Base-by-base conservation (phyloP, 148 eudicot genomes). In the Simmondsia chinensis region DNA sequence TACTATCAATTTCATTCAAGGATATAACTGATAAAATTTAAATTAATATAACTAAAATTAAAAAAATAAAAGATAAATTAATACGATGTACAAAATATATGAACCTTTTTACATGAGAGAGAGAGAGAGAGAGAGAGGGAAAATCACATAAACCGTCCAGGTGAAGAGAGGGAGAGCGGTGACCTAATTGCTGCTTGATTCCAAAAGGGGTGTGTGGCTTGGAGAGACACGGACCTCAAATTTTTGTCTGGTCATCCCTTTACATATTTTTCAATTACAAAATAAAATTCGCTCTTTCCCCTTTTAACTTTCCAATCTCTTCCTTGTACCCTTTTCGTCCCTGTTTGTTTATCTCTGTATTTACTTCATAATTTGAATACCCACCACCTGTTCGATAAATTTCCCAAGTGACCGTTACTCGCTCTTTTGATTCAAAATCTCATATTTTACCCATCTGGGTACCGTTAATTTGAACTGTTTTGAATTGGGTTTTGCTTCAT, bases 181-280 rank as follows among this genome's bases (percentile, higher is more conserved):
- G 9, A 50, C n/a, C 35, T 25, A 56, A 56, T 30, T 10, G 37
- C 43, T 15, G 16, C 10, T 35, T 7, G 6, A 7, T 18, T 28
- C 16, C 50, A 19, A 16, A 18, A 29, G 31, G 8, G 11, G 48
- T 36, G 10, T 17, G 4, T 6, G 4, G 11, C 39, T 41, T 65
- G 61, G 63, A 52, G 8, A 29, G 31, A 51, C 73, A 57, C 59
- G 20, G 61, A 61, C 88, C 88, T 76, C 83, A 76, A 59, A 70
- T 37, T 45, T 27, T 63, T 59, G 34, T 66, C 56, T 80, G 88
- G 80, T 54, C 59, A 18, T 46, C 63, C 33, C 55, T 54, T 55
- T 64, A 43, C 19, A 16, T n/a, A n/a, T n/a, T n/a, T 44, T 28
- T 41, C 29, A 42, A 16, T 30, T 64, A 49, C 49, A 10, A 4